Base-by-base conservation (phyloP, 768 basidiomycete species). In the Boletus pseudopeckii region DNA sequence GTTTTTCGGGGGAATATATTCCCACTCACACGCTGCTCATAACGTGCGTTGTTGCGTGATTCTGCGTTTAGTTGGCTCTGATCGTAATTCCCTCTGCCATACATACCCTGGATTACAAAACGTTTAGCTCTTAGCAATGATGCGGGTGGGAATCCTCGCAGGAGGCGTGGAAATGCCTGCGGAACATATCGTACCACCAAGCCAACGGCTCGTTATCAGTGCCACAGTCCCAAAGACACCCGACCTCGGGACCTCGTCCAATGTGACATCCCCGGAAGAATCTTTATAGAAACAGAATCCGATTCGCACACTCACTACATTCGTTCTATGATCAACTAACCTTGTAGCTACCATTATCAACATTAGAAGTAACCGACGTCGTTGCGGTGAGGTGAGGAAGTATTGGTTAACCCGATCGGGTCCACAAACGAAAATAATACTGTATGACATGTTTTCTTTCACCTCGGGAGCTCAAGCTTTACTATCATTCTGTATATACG, bases 1-100 rank as follows among this genome's bases (percentile, higher is more conserved):
- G 2, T 95, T 95, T 75, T 90, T 86, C 66, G 93, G 93, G 5
- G 92, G 92, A 22, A 75, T 87, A 2, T 90, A 92, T 68, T 78
- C 83, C 26, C 90, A 93, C 65, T 89, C 87, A 8, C 88, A 90
- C 67, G 90, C 88, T 7, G 90, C 90, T 11, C 85, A 88, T 67
- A 89, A 88, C 57, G 85, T 85, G 65, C 56, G 82, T 72, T 45
- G 8, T 26, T 52, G 10, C 47, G 52, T 51, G 28, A 46, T 33
- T 61, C 45, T 2, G 37, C 11, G 24, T 44, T 33, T 10, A 14
- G 17, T 38, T 49, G 22, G 33, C 4, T 30, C 56, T 60, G 50
- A 60, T 28, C 33, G 26, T 48, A n/a, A 36, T 52, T 50, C 45
- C 30, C 36, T 38, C 32, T 38, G 26, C 37, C 40, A 10, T 38